Base-by-base conservation (phyloP, 1,139 yeast genomes). In the Trichomonascaceae sp. region DNA sequence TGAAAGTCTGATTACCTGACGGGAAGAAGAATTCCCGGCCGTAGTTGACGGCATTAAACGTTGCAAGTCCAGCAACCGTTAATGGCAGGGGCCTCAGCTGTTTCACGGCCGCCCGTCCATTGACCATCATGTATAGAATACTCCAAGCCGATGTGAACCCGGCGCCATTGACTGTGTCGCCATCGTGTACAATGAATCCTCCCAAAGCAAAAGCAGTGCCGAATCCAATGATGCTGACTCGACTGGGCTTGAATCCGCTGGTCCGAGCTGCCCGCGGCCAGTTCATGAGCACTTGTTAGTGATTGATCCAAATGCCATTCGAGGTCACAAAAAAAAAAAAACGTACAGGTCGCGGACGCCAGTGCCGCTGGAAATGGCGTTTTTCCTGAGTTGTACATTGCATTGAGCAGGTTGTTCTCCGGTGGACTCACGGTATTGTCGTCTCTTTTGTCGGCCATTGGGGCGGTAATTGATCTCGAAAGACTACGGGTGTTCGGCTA, bases 81-180 rank as follows among this genome's bases (percentile, higher is more conserved):
- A 79, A 48, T 0, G 95, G 95, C 59, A 74, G 68, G 2, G 57
- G 54, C 13, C 51, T 41, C 29, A 56, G 39, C 14, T 68, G 71
- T 41, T 59, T 59, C 26, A 82, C 38, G 3, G 82, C 67, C 1
- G 74, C 64, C 28, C 65, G 67, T 4, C 92, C 89, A 51, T 84
- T 81, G 5, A 79, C 85, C 28, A 87, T 52, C 38, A 80, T 52
- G 50, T 84, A 89, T 36, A 87, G 60, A 3, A 81, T 54, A 13
- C 85, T 73, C 97, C 97, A 89, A 3, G 93, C 94, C 20, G 80
- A 69, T 4, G 74, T 66, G 56, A 89, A 82, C 0, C 96, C 97
- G 1, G 93, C 71, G 5, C 95, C 97, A 57, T 82, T 78, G 34
- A 71, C 68, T 26, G 74, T 60, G 49, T 85, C 96, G 13, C 85